Evolutionary conservation across 2,329 filamentous ascomycete genomes (phyloP).

Genomic region (Cryphonectria nitschkei): DNA sequence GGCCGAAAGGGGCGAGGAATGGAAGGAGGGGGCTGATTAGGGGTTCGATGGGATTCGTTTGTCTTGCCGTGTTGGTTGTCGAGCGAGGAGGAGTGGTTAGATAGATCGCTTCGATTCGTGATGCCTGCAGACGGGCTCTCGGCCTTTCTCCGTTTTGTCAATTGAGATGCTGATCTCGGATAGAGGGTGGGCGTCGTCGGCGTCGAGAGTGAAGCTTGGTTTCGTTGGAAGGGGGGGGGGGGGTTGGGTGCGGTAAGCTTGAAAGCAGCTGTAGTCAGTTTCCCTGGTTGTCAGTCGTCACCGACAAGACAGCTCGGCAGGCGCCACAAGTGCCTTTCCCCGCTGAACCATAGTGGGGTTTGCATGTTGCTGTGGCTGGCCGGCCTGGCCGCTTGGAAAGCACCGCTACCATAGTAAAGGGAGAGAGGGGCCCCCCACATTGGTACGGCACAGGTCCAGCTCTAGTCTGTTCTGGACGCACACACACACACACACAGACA

Average conservation of each 20-base stretch:
- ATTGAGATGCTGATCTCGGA: neutral
- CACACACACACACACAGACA: too few species aligned
- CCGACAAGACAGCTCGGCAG: conserved; percentile 9
- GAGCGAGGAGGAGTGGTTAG: neutral
- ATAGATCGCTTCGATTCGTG: neutral
- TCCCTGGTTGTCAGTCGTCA: conserved; percentile 12
- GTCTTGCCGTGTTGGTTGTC: neutral
- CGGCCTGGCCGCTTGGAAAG: conserved; percentile 5
- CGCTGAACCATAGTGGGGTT: conserved; percentile 17
- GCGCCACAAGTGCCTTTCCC: conserved; percentile 16
- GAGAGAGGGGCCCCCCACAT: too few species aligned
- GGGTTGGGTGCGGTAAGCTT: neutral
- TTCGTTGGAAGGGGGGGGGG: neutral
- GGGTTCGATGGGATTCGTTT: neutral
- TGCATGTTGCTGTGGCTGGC: conserved; percentile 1
- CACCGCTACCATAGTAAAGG: neutral
- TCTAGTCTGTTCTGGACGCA: neutral
- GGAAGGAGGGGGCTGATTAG: neutral
- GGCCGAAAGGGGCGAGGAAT: neutral
- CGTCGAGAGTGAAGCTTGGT: neutral
- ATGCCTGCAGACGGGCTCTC: neutral
- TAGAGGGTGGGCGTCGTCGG: neutral
- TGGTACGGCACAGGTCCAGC: neutral
- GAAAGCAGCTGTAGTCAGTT: neutral
- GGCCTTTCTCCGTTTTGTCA: neutral